These are phyloP conservation scores for Aureobasidium uvarum DNA, from an alignment of 2,329 filamentous ascomycete genomes.

Conservation along the genomic window DNA sequence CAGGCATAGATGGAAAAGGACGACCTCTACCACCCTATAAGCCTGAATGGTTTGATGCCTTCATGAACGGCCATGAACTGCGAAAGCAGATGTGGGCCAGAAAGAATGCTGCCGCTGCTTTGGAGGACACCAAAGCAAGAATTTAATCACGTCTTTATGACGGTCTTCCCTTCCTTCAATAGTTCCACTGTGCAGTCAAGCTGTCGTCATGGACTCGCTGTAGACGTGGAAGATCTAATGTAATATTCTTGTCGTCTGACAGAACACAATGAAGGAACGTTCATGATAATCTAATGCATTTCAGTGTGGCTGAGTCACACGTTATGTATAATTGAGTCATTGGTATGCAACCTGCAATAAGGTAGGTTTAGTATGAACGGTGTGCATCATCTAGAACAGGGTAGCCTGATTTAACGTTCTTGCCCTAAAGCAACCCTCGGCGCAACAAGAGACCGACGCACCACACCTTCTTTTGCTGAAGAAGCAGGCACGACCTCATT, in stretches of 20 bases:
- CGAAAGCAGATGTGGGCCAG: conserved; percentile 28
- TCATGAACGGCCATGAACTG: conserved; percentile 27
- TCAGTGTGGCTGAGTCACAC: too few species aligned
- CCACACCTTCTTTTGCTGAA: not conserved
- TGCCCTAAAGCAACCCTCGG: conserved; percentile 5
- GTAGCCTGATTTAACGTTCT: conserved; percentile 2
- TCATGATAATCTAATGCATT: not conserved
- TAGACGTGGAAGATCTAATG: not conserved
- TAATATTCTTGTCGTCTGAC: not conserved
- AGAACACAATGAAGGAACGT: not conserved
- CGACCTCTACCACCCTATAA: conserved; percentile 37
- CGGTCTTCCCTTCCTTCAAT: not conserved
- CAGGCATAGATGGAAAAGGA: conserved; percentile 45
- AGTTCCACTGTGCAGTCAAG: not conserved
- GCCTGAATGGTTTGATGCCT: conserved; percentile 25
- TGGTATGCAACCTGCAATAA: not conserved
- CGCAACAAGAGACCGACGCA: not conserved
- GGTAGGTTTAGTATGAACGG: not conserved
- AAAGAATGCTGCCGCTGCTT: conserved; percentile 23
- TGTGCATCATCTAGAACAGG: not conserved
- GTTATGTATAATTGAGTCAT: too few species aligned
- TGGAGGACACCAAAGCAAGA: not conserved
- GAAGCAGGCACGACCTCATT: not conserved
- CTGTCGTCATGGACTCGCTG: not conserved
- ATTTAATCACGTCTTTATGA: not conserved